Base-by-base conservation (phyloP, 768 basidiomycete genomes). In the Boletales sp. region DNA sequence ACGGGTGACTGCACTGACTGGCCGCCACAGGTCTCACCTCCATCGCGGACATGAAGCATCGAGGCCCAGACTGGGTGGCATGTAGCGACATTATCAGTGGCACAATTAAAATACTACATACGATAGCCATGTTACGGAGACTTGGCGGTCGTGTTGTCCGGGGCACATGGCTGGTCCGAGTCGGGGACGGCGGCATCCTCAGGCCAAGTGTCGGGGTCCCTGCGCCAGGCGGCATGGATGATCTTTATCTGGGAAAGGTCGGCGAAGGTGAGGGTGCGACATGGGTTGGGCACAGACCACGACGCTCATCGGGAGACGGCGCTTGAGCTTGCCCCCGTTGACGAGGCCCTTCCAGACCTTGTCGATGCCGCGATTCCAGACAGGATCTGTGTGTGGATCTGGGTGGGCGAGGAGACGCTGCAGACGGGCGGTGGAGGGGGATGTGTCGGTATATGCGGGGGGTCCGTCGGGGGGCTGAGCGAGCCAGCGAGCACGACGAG, bases 161-260 rank as follows among this genome's bases (percentile, higher is more conserved):
- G 25, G 6, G 49, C 31, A 13, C 42, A 45, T 41, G 74, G 71
- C 40, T 86, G 80, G 57, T 87, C 85, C 13, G 84, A 75, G 46
- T 82, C 80, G 9, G 81, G 84, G n/a, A 70, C 85, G 4, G 72
- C 66, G 34, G 78, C 72, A 15, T 79, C 82, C 35, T 70, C 67
- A 17, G 89, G 89, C 89, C 89, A 91, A 40, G 84, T 88, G 43
- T 80, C 74, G 43, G 67, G 67, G 53, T 91, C 87, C 44, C 80
- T 80, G 41, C 86, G 65, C 89, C 89, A 91, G 33, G 83, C 82
- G 32, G 83, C 78, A 58, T 87, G 79, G 40, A 89, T 66, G 51
- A 91, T 74, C 60, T 85, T 84, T 59, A 89, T 78, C 88, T 91
- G 66, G 48, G 44, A 45, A 36, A 49, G 36, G 35, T 57, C 47